These are phyloP conservation scores for Tuber magnatum DNA, from an alignment of 495 filamentous ascomycete genomes.

Conservation along the genomic window DNA sequence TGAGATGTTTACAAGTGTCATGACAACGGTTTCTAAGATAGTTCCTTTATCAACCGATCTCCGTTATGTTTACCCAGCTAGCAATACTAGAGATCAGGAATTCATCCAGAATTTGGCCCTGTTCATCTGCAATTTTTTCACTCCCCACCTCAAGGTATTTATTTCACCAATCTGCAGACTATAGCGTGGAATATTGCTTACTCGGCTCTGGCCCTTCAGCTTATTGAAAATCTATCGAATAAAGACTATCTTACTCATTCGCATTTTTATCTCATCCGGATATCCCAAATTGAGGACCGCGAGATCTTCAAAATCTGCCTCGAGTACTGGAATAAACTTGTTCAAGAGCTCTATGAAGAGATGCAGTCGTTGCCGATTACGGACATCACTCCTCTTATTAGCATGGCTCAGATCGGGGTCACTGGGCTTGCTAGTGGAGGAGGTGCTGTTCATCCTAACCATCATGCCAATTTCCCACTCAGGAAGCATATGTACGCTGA, in stretches of 20 bases:
- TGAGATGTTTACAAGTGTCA: slow-evolving; percentile 91
- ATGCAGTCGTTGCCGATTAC: slow-evolving; percentile 91
- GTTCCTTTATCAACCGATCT: slow-evolving; percentile 84
- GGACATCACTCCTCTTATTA: slow-evolving; percentile 80
- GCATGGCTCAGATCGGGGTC: slow-evolving; percentile 50
- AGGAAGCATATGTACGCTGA: slow-evolving; percentile 96
- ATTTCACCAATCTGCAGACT: slow-evolving; percentile 18
- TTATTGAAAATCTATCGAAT: slow-evolving; percentile 92
- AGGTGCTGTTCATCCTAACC: slow-evolving; percentile 73
- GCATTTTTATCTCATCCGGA: slow-evolving; percentile 95
- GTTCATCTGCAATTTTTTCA: slow-evolving; percentile 93
- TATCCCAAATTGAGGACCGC: slow-evolving; percentile 95
- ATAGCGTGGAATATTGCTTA: slow-evolving; percentile 24
- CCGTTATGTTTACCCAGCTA: slow-evolving; percentile 78
- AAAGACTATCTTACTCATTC: slow-evolving; percentile 88
- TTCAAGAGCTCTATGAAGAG: slow-evolving; percentile 97
- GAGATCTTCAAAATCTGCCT: slow-evolving; percentile 99
- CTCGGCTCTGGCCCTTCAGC: slow-evolving; percentile 47
- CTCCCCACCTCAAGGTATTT: slow-evolving; percentile 72
- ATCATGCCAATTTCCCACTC: slow-evolving; percentile 78
- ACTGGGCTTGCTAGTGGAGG: slow-evolving; percentile 58
- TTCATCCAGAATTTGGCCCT: slow-evolving; percentile 94
- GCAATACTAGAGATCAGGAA: slow-evolving; percentile 90
- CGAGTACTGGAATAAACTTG: slow-evolving; percentile 97
- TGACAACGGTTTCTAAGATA: slow-evolving; percentile 80